Conservation (phyloP, 2,329 filamentous ascomycete genomes). For the Phoma herbarum region DNA sequence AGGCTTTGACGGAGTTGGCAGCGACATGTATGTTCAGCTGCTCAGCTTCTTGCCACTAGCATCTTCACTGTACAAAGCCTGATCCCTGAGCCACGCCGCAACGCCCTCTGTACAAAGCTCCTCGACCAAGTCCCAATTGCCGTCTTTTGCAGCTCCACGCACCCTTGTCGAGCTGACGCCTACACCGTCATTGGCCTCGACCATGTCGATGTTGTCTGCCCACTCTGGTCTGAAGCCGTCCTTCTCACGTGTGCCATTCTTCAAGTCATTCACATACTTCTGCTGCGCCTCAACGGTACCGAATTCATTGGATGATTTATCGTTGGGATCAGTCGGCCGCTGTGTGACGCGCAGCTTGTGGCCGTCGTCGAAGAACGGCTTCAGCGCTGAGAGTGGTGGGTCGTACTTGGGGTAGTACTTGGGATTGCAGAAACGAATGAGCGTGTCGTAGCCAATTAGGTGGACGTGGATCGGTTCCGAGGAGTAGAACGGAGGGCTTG, state of each 20-base stretch:
- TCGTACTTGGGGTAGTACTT: slow-evolving; percentile 70
- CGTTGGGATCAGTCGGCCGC: slow-evolving; percentile 57
- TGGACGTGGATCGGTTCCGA: slow-evolving; percentile 65
- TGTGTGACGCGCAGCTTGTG: slow-evolving; percentile 71
- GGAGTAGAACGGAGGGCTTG: slow-evolving; percentile 46
- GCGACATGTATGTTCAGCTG: slow-evolving; percentile 31
- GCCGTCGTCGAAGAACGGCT: slow-evolving; percentile 67
- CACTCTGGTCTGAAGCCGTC: slow-evolving; percentile 67
- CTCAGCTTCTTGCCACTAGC: slow-evolving; percentile 49
- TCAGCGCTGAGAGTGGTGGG: slow-evolving; percentile 63
- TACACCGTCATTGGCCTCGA: slow-evolving; percentile 59
- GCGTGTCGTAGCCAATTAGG: slow-evolving; percentile 78
- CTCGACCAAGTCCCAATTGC: slow-evolving; percentile 59
- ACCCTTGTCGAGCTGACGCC: slow-evolving; percentile 69
- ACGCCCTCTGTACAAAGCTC: slow-evolving; percentile 67
- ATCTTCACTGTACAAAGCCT: slow-evolving; percentile 64
- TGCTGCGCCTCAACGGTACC: slow-evolving; percentile 65
- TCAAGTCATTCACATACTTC: slow-evolving; percentile 63
- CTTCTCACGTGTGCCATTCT: slow-evolving; percentile 57
- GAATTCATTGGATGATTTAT: slow-evolving; percentile 62
- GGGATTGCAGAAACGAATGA: slow-evolving; percentile 74
- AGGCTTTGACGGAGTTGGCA: background rate
- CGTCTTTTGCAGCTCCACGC: slow-evolving; percentile 62
- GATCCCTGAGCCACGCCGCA: slow-evolving; percentile 64
- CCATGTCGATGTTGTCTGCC: slow-evolving; percentile 68